These are phyloP conservation scores for Rhodotorula sphaerocarpa DNA, from an alignment of 768 basidiomycete species.

Conservation along the genomic window DNA sequence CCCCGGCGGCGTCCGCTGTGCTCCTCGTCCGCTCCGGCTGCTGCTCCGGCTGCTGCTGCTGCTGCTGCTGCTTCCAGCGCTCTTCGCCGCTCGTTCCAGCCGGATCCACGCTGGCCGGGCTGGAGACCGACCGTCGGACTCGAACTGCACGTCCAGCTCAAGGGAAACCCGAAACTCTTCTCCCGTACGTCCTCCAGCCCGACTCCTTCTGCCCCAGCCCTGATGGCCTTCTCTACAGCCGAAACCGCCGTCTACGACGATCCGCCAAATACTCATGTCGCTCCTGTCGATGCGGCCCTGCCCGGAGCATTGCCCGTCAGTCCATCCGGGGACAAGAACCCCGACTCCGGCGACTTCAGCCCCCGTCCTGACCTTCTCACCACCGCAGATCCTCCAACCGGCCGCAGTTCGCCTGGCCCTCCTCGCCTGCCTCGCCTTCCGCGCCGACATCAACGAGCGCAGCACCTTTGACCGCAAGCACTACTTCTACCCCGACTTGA, in stretches of 20 bases:
- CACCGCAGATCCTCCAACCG: conserved; percentile 38
- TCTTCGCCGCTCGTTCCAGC: neutral
- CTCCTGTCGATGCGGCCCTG: conserved; percentile 75
- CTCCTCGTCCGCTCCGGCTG: no score
- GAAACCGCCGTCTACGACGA: conserved; percentile 50
- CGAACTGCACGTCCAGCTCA: conserved; percentile 91
- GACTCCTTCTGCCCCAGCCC: neutral
- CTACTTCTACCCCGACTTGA: conserved; percentile 93
- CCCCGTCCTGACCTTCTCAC: neutral
- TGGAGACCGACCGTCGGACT: conserved; percentile 89
- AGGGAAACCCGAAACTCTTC: conserved; percentile 78
- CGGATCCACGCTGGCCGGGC: conserved; percentile 43
- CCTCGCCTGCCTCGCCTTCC: conserved; percentile 68
- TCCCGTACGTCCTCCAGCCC: conserved; percentile 51
- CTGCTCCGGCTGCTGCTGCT: no score
- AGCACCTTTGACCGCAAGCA: conserved; percentile 84
- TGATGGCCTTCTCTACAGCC: conserved; percentile 40
- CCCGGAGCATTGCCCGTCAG: conserved; percentile 86
- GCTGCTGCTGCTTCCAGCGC: no score
- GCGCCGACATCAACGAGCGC: conserved; percentile 44
- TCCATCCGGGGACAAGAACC: conserved; percentile 23
- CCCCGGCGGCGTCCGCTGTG: no score
- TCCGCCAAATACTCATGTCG: conserved; percentile 63
- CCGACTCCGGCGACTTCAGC: neutral
- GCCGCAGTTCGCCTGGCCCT: conserved; percentile 63